phyloP scores from a whole-genome alignment of 116 monocot species.

The Papilionanthe hybrid region DNA sequence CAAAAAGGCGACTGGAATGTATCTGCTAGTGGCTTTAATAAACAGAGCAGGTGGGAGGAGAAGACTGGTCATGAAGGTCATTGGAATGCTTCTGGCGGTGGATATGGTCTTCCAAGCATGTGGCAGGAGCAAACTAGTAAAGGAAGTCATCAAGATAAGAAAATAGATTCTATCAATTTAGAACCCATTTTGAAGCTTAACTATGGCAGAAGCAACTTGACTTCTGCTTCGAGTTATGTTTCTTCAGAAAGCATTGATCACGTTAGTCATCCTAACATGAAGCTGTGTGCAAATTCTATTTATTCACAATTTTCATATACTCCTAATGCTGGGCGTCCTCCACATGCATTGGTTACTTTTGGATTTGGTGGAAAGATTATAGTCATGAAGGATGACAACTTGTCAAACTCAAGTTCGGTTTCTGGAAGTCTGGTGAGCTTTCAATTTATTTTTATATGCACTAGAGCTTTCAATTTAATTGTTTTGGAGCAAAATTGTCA shows the following conservation, averaged over 20 bases:
- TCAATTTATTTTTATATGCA: neutral
- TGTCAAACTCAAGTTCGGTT: constrained; percentile 24
- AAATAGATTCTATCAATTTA: constrained; percentile 18
- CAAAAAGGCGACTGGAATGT: neutral
- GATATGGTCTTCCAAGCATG: constrained; percentile 16
- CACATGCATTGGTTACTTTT: constrained; percentile 87
- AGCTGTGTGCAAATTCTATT: constrained; percentile 26
- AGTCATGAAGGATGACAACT: constrained; percentile 59
- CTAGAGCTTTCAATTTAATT: neutral
- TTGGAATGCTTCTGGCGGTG: constrained; percentile 24
- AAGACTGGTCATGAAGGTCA: constrained; percentile 17
- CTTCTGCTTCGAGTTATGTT: constrained; percentile 29
- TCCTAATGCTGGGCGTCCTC: constrained; percentile 65
- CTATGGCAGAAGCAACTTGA: constrained; percentile 19
- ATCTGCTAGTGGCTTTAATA: neutral
- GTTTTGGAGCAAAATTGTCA: neutral
- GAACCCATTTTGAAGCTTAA: constrained; percentile 22
- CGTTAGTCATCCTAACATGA: constrained; percentile 37
- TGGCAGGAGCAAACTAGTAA: constrained; percentile 20
- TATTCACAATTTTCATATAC: constrained; percentile 33
- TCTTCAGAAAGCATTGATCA: constrained; percentile 37
- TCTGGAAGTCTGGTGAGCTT: constrained; percentile 54
- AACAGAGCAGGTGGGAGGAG: constrained; percentile 6
- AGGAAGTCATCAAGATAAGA: constrained; percentile 12
- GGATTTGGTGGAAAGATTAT: constrained; percentile 97